Evolutionary conservation across 495 filamentous ascomycete genomes (phyloP).

Genomic region (Collariella sp.): DNA sequence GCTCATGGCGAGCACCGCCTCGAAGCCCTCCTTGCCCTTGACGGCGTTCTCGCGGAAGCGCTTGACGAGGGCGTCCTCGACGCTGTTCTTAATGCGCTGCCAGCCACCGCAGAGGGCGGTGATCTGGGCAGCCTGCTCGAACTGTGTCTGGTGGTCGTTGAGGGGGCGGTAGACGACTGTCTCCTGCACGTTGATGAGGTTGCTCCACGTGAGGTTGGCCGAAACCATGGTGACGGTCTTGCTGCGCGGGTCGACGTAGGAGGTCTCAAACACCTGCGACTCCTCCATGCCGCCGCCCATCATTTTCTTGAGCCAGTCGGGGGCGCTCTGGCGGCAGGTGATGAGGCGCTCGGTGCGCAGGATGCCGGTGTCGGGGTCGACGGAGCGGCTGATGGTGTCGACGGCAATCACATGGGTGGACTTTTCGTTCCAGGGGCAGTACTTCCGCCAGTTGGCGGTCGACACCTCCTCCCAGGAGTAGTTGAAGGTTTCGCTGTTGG

Average conservation of each 20-base stretch:
- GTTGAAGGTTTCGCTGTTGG: slow-evolving; percentile 77
- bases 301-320: slow-evolving; percentile 73
- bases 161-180: slow-evolving; percentile 75
- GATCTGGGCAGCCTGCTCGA: slow-evolving; percentile 82
- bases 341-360: slow-evolving; percentile 94
- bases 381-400: slow-evolving; percentile 74
- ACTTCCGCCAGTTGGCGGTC: slow-evolving; percentile 98
- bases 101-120: slow-evolving; percentile 92
- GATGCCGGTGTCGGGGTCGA: slow-evolving; percentile 78
- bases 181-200: slow-evolving; percentile 80
- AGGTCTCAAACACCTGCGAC: slow-evolving; percentile 87
- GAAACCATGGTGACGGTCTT: slow-evolving; percentile 92
- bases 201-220: slow-evolving; percentile 81
- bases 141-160: slow-evolving; percentile 58
- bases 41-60: slow-evolving; percentile 84
- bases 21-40: slow-evolving; percentile 86
- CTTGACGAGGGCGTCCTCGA: slow-evolving; percentile 85
- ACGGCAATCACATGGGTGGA: slow-evolving; percentile 89
- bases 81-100: slow-evolving; percentile 87
- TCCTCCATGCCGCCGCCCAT: slow-evolving; percentile 58
- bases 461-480: slow-evolving; percentile 98
- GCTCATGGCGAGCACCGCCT: slow-evolving; percentile 89
- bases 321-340: slow-evolving; percentile 82
- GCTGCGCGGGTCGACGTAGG: slow-evolving; percentile 72
- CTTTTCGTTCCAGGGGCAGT: slow-evolving; percentile 97